Conservation (phyloP, 2,329 filamentous ascomycete species). For the Ambrosiella xylebori region DNA sequence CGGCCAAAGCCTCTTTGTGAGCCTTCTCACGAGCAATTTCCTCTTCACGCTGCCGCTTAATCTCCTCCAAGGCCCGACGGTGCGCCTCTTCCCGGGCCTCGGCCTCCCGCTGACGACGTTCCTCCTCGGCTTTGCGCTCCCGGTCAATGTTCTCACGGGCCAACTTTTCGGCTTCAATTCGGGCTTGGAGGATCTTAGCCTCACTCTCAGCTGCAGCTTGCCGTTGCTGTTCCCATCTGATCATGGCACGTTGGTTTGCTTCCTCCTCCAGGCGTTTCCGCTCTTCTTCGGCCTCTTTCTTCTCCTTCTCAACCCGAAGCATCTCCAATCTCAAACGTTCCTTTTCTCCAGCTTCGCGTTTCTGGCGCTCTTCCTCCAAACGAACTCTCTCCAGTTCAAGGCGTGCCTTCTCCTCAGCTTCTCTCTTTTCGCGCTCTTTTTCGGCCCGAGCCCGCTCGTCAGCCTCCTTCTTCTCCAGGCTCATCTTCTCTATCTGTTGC, state of each 20-base stretch:
- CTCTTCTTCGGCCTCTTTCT: conserved; percentile 1
- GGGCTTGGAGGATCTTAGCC: conserved; percentile 28
- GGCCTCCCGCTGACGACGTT: conserved; percentile 15
- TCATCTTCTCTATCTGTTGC: conserved; percentile 29
- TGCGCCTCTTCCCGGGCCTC: conserved; percentile 24
- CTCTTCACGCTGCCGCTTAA: conserved; percentile 27
- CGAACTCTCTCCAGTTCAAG: conserved; percentile 17
- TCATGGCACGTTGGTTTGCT: background rate
- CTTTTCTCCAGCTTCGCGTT: background rate
- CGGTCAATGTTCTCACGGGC: conserved; percentile 30
- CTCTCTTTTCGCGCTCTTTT: background rate
- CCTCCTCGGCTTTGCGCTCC: conserved; percentile 28
- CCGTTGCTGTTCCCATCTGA: conserved; percentile 26
- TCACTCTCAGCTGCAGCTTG: conserved; percentile 20
- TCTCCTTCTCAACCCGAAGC: background rate
- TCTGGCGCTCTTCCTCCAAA: background rate
- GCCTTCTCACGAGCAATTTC: conserved; percentile 27
- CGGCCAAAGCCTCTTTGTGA: conserved; percentile 23
- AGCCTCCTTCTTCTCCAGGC: conserved; percentile 15
- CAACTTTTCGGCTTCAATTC: conserved; percentile 27
- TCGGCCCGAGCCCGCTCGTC: background rate
- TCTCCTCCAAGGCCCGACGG: conserved; percentile 24
- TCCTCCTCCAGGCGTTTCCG: conserved; percentile 17
- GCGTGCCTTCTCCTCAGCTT: background rate
- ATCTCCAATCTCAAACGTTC: too few species aligned